Evolutionary conservation across 768 basidiomycete genomes (phyloP).

Genomic region (Boletellus sp.): DNA sequence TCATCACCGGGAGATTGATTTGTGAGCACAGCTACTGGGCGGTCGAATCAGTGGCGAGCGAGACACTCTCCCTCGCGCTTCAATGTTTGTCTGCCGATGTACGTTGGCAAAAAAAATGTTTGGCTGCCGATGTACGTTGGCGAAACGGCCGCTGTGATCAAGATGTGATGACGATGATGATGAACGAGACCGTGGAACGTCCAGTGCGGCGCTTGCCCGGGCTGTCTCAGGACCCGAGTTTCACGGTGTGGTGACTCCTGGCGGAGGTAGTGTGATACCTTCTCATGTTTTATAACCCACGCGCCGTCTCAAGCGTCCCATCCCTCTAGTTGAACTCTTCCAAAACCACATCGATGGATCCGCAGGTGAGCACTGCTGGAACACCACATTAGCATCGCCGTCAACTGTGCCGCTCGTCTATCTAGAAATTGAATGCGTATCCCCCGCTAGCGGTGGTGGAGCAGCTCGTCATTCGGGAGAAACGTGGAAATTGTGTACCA

Average conservation of each 20-base stretch:
- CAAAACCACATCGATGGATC: conserved; percentile 39
- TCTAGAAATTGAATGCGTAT: conserved; percentile 60
- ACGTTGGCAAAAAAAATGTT: background rate
- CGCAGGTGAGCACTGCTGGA: conserved; percentile 39
- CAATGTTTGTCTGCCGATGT: background rate
- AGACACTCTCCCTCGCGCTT: background rate
- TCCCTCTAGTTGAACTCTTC: background rate
- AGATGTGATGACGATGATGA: background rate
- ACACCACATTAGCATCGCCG: conserved; percentile 29
- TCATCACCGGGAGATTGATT: conserved; percentile 43
- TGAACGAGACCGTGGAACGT: background rate
- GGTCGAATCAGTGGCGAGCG: background rate
- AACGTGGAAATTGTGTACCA: conserved; percentile 88
- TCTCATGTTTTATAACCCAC: background rate
- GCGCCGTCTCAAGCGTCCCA: background rate
- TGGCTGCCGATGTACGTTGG: background rate
- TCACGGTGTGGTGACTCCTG: too few species aligned
- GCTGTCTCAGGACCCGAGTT: background rate
- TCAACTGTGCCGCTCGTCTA: conserved; percentile 51
- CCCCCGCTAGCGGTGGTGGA: conserved; percentile 76
- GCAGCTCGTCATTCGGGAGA: conserved; percentile 72
- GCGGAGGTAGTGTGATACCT: conserved; percentile 7
- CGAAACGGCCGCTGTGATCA: background rate
- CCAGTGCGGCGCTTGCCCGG: background rate
- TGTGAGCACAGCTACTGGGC: background rate